Evolutionary conservation across 2,329 filamentous ascomycete species (phyloP).

Genomic region (Akanthomyces dipterigenus): DNA sequence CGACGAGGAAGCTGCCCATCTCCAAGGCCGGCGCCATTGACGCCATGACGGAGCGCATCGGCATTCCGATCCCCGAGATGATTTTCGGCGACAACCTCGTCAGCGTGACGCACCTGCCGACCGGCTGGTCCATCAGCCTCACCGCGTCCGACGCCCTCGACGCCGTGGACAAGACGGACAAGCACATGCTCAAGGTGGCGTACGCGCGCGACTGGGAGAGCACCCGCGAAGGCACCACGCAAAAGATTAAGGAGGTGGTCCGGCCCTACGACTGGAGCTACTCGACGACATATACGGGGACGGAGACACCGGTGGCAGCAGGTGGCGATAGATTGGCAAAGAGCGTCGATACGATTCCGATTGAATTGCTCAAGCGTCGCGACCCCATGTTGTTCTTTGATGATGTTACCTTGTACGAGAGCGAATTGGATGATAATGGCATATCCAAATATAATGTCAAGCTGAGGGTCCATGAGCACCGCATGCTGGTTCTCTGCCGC

Average conservation of each 20-base stretch:
- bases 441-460: conserved; percentile 88
- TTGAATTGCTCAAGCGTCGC: conserved; percentile 77
- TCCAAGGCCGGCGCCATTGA: conserved; percentile 89
- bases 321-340: conserved; percentile 21
- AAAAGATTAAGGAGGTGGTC: conserved; percentile 87
- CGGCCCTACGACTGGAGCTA: conserved; percentile 99
- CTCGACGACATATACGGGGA: conserved; percentile 79
- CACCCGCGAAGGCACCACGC: conserved; percentile 65
- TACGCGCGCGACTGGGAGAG: conserved; percentile 81
- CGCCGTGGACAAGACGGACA: conserved; percentile 86
- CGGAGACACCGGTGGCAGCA: conserved; percentile 24
- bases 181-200: conserved; percentile 85
- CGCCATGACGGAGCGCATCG: conserved; percentile 67
- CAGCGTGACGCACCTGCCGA: conserved; percentile 62
- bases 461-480: conserved; percentile 82
- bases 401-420: conserved; percentile 93
- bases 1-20: conserved; percentile 86
- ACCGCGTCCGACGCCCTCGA: conserved; percentile 83
- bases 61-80: conserved; percentile 93
- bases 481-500: conserved; percentile 76
- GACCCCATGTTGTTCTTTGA: conserved; percentile 97
- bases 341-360: conserved; percentile 55
- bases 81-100: conserved; percentile 96
- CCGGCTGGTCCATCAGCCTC: conserved; percentile 76
- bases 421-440: conserved; percentile 95